phyloP scores from a whole-genome alignment of 2,329 filamentous ascomycete species.

The Boeremia lycopersici region DNA sequence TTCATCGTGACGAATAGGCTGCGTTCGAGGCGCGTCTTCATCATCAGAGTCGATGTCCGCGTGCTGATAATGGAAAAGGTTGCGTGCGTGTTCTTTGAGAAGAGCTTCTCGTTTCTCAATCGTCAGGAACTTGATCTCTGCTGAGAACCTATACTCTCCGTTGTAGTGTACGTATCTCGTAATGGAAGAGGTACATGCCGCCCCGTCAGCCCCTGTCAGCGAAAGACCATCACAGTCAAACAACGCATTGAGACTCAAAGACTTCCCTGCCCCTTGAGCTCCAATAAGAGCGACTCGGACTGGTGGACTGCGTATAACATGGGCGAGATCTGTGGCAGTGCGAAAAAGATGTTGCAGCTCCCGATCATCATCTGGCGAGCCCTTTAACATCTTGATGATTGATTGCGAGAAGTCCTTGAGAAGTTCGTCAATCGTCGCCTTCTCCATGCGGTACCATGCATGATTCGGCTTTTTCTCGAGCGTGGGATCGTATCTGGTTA shows the following conservation, averaged over 20 bases:
- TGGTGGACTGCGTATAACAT: neutral
- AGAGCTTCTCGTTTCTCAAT: constrained; percentile 17
- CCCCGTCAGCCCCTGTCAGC: constrained; percentile 26
- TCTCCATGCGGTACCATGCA: constrained; percentile 7
- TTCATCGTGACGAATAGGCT: constrained; percentile 15
- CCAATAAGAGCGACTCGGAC: neutral
- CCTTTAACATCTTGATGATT: neutral
- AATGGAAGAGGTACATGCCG: constrained; percentile 27
- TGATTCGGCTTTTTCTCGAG: constrained; percentile 6
- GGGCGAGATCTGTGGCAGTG: neutral
- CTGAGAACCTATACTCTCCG: constrained; percentile 7
- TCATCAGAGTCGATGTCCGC: constrained; percentile 24
- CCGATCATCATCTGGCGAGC: neutral
- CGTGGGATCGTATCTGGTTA: constrained; percentile 1
- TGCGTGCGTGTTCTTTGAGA: constrained; percentile 21
- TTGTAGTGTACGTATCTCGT: constrained; percentile 16
- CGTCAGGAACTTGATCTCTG: constrained; percentile 24
- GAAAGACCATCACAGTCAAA: constrained; percentile 16
- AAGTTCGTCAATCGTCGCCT: neutral
- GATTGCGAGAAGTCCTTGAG: constrained; percentile 5
- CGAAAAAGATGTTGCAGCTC: neutral
- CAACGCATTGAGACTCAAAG: neutral
- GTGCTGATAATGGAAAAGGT: constrained; percentile 22
- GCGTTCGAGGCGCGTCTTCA: constrained; percentile 13
- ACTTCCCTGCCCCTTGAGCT: neutral